Conservation (phyloP, 2,329 filamentous ascomycete genomes). For the Xylaria sp. region DNA sequence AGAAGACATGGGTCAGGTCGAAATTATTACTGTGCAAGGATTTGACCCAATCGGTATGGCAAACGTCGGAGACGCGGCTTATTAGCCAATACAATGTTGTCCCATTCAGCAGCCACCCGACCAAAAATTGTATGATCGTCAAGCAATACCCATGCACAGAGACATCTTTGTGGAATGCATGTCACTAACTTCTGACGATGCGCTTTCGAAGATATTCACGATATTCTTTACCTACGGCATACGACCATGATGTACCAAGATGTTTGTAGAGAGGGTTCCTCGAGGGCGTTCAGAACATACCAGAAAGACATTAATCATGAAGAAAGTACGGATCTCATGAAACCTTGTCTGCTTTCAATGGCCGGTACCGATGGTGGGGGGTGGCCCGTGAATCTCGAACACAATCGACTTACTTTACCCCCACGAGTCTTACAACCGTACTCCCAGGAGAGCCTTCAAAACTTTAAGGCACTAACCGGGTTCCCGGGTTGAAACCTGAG, state of each 20-base stretch:
- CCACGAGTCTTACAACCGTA: conserved; percentile 28
- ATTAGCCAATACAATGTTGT: conserved; percentile 30
- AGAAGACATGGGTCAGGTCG: conserved; percentile 28
- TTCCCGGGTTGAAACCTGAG: conserved; percentile 31
- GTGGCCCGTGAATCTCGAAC: conserved; percentile 32
- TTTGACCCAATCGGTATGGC: conserved; percentile 33
- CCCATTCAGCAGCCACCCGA: conserved; percentile 33
- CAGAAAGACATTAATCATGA: conserved; percentile 10
- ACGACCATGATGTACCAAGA: conserved; percentile 8
- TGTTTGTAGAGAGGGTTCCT: not conserved
- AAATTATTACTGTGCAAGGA: conserved; percentile 26
- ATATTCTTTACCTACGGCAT: conserved; percentile 10
- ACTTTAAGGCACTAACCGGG: conserved; percentile 30
- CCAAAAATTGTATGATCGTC: conserved; percentile 34
- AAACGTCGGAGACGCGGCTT: conserved; percentile 28
- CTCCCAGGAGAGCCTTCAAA: conserved; percentile 7
- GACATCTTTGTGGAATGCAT: conserved; percentile 2
- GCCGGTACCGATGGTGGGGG: conserved; percentile 25
- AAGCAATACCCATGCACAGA: conserved; percentile 17
- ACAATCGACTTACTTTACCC: conserved; percentile 29
- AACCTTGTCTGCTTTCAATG: conserved; percentile 13
- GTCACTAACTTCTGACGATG: not conserved
- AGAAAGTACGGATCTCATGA: conserved; percentile 15
- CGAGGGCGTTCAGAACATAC: conserved; percentile 8
- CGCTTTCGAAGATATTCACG: conserved; percentile 18